phyloP scores from a whole-genome alignment of 192 early-diverging fungal species.

The Linnemannia hyalina region DNA sequence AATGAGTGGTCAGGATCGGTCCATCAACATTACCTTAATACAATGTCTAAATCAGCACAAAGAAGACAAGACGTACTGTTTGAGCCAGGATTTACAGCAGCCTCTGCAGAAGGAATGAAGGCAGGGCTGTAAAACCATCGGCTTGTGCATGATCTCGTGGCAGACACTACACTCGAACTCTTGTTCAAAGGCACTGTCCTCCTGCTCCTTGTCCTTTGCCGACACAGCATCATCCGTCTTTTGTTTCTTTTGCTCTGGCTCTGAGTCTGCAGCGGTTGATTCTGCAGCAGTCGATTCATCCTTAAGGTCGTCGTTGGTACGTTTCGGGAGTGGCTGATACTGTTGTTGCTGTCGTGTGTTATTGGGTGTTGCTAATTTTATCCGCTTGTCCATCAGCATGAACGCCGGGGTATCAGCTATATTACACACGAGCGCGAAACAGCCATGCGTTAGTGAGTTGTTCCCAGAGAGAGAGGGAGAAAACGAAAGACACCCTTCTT shows the following conservation, averaged over 20 bases:
- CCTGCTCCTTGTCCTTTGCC: conserved; percentile 24
- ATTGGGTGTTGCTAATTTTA: background rate
- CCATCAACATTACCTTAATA: background rate
- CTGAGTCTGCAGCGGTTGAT: background rate
- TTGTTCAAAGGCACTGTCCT: conserved; percentile 37
- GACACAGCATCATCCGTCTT: conserved; percentile 14
- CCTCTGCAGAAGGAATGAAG: conserved; percentile 49
- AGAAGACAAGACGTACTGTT: conserved; percentile 13
- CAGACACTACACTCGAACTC: conserved; percentile 54
- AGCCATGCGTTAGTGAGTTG: background rate
- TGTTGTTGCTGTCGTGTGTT: background rate
- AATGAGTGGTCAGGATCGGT: background rate
- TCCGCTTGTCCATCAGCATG: conserved; percentile 35
- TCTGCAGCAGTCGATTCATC: background rate
- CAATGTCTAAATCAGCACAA: background rate
- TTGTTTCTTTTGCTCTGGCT: conserved; percentile 22
- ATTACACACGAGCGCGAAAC: background rate
- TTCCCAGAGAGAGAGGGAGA: background rate
- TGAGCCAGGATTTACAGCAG: conserved; percentile 47
- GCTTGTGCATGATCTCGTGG: conserved; percentile 53
- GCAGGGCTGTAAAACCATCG: conserved; percentile 50
- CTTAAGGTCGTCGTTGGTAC: conserved; percentile 2
- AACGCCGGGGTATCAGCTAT: conserved; percentile 10
- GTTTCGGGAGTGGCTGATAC: conserved; percentile 12
- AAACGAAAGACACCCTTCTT: background rate